Base-by-base conservation (phyloP, 805 yeast genomes). In the Hyphopichia homilentoma region DNA sequence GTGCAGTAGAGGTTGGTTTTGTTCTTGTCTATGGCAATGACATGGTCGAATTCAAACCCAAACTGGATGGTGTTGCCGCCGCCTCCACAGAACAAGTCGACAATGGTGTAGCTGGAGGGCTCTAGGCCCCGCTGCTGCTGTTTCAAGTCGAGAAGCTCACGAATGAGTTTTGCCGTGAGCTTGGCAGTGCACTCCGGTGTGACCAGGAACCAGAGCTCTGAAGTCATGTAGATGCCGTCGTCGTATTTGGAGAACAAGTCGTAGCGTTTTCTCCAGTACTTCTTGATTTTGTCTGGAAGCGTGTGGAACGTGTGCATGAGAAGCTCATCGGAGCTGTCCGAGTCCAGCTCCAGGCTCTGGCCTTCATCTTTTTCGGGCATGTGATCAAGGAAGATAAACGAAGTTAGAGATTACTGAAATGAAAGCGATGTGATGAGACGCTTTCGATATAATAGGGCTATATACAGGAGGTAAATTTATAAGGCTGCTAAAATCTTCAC, bases 21-120 rank as follows among this genome's bases (percentile, higher is more conserved):
- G 33, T 77, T 78, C 24, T 62, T 61, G 47, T 86, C 95, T 1
- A 84, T 55, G 2, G 83, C 87, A 21, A 76, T 72, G 1, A 78
- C 81, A 16, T 48, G 44, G 1, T 71, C 69, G 54, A 84, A 83
- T 21, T 50, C 41, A 34, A 64, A 47, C 29, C 89, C 84, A 53
- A 88, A 75, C 44, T 85, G 95, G 15, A 85, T 81, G 1, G 84
- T 62, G 48, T 86, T 86, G 0, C 95, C 95, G 1, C 95, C 96
- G 1, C 88, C 95, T 0, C 96, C 96, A 42, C 90, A 79, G 45
- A 85, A 84, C 2, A 84, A 69, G 48, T 87, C 96, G 9, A 82
- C 14, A 8, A 24, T 24, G 14, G 14, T 12, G 7, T 7, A 7
- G 7, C 14, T n/a, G 13, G 11, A n/a, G 8, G 26, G 7, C 14